These are phyloP conservation scores for Mycena kentingensis DNA, from an alignment of 768 basidiomycete genomes.

Conservation along the genomic window DNA sequence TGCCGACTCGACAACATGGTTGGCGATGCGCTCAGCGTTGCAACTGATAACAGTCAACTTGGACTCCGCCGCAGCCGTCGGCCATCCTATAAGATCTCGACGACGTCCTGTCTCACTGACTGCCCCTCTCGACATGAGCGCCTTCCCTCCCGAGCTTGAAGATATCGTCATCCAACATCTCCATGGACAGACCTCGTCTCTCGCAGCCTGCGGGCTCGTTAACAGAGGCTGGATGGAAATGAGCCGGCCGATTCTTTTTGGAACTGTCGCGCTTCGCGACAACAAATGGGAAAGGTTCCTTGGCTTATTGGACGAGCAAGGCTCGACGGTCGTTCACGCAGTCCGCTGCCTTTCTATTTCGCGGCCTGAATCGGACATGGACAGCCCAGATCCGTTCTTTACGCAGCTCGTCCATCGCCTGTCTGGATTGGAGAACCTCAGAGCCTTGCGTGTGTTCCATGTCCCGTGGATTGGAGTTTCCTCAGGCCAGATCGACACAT, in stretches of 20 bases:
- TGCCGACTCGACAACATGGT: no score
- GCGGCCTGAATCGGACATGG: no score
- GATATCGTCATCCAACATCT: constrained; percentile 4
- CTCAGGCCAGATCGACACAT: neutral
- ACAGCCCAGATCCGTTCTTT: no score
- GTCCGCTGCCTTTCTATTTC: neutral
- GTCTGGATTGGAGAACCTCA: no score
- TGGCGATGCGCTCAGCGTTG: no score
- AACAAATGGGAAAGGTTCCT: neutral
- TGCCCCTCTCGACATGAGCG: no score
- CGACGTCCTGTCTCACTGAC: no score
- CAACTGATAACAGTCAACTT: no score
- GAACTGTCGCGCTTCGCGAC: neutral
- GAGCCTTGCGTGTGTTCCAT: neutral
- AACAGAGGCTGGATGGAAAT: neutral
- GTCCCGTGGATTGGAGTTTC: neutral
- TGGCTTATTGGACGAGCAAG: neutral
- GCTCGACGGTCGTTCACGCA: neutral
- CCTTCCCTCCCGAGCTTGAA: neutral
- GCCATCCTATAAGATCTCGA: no score
- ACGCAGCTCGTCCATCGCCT: no score
- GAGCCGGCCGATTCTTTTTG: constrained; percentile 1
- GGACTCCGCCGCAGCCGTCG: no score
- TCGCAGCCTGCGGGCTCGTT: constrained; percentile 1
- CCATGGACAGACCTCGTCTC: neutral